phyloP scores from a whole-genome alignment of 371 early-diverging fungal species.

The Massospora cicadina region DNA sequence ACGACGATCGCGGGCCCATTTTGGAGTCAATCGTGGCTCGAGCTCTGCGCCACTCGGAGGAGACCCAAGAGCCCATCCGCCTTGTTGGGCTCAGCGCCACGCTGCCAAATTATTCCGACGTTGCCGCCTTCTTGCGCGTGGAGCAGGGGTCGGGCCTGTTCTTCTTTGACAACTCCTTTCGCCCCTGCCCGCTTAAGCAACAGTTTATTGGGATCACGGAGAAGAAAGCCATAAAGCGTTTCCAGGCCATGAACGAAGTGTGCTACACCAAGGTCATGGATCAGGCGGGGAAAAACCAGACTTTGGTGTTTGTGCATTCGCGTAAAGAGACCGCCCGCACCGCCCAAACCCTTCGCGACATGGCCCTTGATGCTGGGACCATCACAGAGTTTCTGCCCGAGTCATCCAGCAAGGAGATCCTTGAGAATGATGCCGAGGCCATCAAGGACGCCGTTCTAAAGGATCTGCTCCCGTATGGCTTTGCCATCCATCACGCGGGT shows the following conservation, averaged over 20 bases:
- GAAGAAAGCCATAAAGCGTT: slow-evolving; percentile 83
- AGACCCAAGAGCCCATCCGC: slow-evolving; percentile 77
- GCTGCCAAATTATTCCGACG: slow-evolving; percentile 95
- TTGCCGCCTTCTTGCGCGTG: slow-evolving; percentile 91
- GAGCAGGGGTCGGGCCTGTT: slow-evolving; percentile 63
- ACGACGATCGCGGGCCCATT: slow-evolving; percentile 98
- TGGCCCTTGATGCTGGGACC: slow-evolving; percentile 74
- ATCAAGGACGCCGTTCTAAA: slow-evolving; percentile 64
- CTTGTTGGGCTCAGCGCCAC: slow-evolving; percentile 98
- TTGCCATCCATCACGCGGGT: slow-evolving; percentile 98
- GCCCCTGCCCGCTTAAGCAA: slow-evolving; percentile 91
- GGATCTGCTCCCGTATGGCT: slow-evolving; percentile 83
- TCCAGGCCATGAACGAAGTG: slow-evolving; percentile 92
- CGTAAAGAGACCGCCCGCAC: slow-evolving; percentile 94
- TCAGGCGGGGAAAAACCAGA: slow-evolving; percentile 77
- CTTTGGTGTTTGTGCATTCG: slow-evolving; percentile 94
- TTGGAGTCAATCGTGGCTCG: slow-evolving; percentile 93
- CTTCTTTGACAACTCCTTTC: slow-evolving; percentile 81
- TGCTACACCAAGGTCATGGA: slow-evolving; percentile 84
- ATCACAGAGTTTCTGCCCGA: slow-evolving; percentile 62
- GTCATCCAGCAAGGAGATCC: slow-evolving; percentile 65
- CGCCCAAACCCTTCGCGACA: slow-evolving; percentile 74
- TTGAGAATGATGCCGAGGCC: slow-evolving; percentile 59
- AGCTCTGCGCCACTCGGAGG: slow-evolving; percentile 76
- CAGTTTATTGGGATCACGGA: slow-evolving; percentile 91